Conservation (phyloP, 1,284 basidiomycete species). For the Ceratobasidium papillatum region DNA sequence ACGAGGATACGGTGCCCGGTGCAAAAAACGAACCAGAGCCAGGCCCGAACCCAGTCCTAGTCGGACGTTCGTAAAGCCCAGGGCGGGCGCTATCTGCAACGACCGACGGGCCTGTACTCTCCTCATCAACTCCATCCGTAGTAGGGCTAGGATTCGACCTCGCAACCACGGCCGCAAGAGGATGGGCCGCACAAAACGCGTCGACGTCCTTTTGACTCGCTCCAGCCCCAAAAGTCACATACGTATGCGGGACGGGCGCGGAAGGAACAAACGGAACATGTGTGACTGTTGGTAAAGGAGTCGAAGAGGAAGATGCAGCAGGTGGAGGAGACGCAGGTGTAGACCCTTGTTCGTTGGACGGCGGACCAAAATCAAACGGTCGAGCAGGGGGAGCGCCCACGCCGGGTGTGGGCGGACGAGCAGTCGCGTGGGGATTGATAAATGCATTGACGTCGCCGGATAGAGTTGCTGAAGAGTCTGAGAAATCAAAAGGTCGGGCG, state of each 20-base stretch:
- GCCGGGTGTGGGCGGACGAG: background rate
- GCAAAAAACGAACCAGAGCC: conserved; percentile 20
- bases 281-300: conserved; percentile 9
- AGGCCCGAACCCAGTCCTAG: background rate
- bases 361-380: conserved; percentile 23
- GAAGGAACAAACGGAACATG: conserved; percentile 34
- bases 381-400: background rate
- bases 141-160: conserved; percentile 51
- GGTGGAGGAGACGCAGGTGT: conserved; percentile 7
- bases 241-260: conserved; percentile 69
- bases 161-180: conserved; percentile 66
- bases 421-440: conserved; percentile 13
- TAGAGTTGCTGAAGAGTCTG: background rate
- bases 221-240: conserved; percentile 84
- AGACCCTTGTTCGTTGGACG: background rate
- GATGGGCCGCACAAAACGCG: conserved; percentile 72
- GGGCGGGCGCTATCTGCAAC: conserved; percentile 28
- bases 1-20: conserved; percentile 40
- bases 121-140: background rate
- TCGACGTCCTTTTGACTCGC: conserved; percentile 84
- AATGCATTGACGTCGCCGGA: conserved; percentile 6
- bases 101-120: background rate
- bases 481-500: conserved; percentile 34
- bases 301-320: background rate
- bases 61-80: conserved; percentile 16